phyloP scores from a whole-genome alignment of 2,329 filamentous ascomycete species.

The Penicillium corylophilum region DNA sequence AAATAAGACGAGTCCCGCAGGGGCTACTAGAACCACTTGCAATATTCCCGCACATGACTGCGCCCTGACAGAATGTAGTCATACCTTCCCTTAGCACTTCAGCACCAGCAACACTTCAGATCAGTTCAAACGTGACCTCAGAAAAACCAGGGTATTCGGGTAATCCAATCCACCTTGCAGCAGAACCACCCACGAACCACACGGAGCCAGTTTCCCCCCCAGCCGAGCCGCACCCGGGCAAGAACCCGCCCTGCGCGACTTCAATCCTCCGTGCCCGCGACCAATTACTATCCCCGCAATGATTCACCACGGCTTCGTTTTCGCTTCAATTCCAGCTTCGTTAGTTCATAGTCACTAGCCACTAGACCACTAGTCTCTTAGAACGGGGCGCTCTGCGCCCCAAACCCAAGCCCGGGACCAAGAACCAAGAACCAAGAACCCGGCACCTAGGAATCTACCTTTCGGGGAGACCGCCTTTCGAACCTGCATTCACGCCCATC shows the following conservation, averaged over 20 bases:
- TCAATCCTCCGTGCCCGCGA: neutral
- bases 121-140: neutral
- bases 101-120: too few relatives aligned
- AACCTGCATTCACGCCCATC: constrained; percentile 3
- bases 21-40: neutral
- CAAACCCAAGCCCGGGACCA: neutral
- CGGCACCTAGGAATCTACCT: too few relatives aligned
- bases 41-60: neutral
- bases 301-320: neutral
- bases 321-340: neutral
- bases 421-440: too few relatives aligned
- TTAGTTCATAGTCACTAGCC: too few relatives aligned
- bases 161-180: too few relatives aligned
- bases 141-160: neutral
- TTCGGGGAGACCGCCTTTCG: constrained; percentile 3
- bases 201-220: neutral
- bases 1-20: too few relatives aligned
- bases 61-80: constrained; percentile 8
- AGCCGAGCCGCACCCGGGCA: constrained; percentile 9
- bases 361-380: neutral
- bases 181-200: too few relatives aligned
- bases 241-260: neutral
- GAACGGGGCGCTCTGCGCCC: neutral
- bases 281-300: neutral
- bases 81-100: neutral